Evolutionary conservation across 2,329 filamentous ascomycete species (phyloP).

Genomic region (Tolypocladium pustulatum): DNA sequence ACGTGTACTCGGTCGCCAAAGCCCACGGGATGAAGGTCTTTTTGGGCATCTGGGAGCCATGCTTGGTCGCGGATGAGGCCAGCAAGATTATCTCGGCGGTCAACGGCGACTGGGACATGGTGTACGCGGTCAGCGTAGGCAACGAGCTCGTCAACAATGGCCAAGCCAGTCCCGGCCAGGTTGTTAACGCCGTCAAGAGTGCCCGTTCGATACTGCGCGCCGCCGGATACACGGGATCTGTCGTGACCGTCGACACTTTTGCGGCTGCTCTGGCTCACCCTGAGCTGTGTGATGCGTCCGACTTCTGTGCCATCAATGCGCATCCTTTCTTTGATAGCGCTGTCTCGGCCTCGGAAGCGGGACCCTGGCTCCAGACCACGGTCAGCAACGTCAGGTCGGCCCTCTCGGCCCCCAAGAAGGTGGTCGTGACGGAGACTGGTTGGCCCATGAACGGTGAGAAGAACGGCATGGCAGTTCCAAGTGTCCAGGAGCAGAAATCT

Average conservation of each 20-base stretch:
- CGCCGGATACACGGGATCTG: conserved; percentile 59
- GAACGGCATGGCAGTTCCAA: conserved; percentile 62
- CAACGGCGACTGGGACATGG: conserved; percentile 51
- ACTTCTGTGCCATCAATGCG: conserved; percentile 72
- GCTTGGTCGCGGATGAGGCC: conserved; percentile 45
- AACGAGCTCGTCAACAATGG: conserved; percentile 71
- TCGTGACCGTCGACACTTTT: conserved; percentile 76
- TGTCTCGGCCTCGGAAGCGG: conserved; percentile 48
- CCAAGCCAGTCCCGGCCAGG: conserved; percentile 36
- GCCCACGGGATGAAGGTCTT: conserved; percentile 60
- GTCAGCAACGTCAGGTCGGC: conserved; percentile 31
- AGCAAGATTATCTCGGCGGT: conserved; percentile 49
- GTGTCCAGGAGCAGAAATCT: conserved; percentile 50
- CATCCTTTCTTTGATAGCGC: conserved; percentile 75
- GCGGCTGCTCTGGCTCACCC: conserved; percentile 55
- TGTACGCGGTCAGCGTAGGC: conserved; percentile 66
- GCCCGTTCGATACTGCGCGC: conserved; percentile 47
- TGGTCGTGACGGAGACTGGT: conserved; percentile 72
- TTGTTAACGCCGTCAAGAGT: conserved; percentile 46
- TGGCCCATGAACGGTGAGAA: conserved; percentile 63
- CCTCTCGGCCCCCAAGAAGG: conserved; percentile 40
- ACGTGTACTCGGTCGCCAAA: conserved; percentile 52
- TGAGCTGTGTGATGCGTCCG: conserved; percentile 59
- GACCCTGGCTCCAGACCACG: conserved; percentile 53
- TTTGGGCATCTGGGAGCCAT: conserved; percentile 61